Evolutionary conservation across 306 rosid genomes (phyloP), one percentile per base, ranked within the genome.

Genomic region (Prunus armeniaca): DNA sequence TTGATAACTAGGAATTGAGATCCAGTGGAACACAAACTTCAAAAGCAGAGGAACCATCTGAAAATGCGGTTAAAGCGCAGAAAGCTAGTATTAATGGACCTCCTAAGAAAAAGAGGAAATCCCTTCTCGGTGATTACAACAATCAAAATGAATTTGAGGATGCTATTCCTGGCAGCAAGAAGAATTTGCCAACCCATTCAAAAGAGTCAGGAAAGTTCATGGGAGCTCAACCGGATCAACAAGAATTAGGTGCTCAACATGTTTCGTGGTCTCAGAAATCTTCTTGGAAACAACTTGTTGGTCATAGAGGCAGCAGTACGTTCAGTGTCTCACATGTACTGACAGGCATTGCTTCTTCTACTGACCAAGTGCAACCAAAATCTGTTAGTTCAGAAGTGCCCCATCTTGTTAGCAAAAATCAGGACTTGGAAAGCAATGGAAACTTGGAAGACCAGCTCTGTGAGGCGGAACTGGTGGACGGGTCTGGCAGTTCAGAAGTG

Each of bases 261-360:
- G 88, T 80, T 76, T 89, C 88, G 45, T 85, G 96, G 89, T 83
- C 88, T 65, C 96, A 88, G 80, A 93, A 91, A 79, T 86, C 93
- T 67, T 91, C 96, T 32, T 93, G 97, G 97, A 91, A 49, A 80
- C 45, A 89, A 83, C 97, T 91, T 83, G 78, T 93, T 67, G 75
- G 81, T 78, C 84, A 81, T 22, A 82, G 79, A 76, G 78, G 79
- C 66, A 79, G 57, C 49, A 72, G 74, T 82, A 22, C 89, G 51
- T 93, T 91, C 78, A 85, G 77, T 62, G 67, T 92, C 32, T 84
- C 93, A 43, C 74, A 79, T 57, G 78, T 86, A 73, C 69, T 82
- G 64, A 82, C 88, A 27, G 82, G 79, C 49, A 56, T 18, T 28
- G 45, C 76, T 76, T 73, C 72, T 72, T 74, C 86, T 34, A 49